phyloP scores from a whole-genome alignment of 768 basidiomycete species.

The Tephrocybe sp. region DNA sequence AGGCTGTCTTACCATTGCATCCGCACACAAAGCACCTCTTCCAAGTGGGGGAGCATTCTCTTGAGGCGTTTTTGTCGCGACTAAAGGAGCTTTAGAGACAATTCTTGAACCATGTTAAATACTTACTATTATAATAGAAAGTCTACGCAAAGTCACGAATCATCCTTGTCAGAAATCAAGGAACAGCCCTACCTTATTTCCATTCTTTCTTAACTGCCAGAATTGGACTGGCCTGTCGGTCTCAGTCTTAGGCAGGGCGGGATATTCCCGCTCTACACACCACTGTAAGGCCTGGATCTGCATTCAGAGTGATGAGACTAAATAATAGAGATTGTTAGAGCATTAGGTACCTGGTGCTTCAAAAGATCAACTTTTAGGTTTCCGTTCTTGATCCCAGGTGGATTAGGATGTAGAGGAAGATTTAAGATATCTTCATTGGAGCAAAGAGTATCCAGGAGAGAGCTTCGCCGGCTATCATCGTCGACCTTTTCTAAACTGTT shows the following conservation, averaged over 20 bases:
- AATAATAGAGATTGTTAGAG: not conserved
- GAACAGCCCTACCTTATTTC: conserved; percentile 43
- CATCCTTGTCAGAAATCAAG: not conserved
- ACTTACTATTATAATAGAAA: conserved; percentile 69
- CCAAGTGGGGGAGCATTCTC: conserved; percentile 62
- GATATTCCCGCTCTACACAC: conserved; percentile 82
- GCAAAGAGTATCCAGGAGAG: conserved; percentile 68
- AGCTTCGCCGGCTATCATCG: conserved; percentile 68
- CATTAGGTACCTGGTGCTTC: conserved; percentile 66
- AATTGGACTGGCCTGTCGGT: conserved; percentile 82
- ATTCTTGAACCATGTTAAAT: not conserved
- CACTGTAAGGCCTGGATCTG: conserved; percentile 84
- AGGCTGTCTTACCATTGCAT: conserved; percentile 69
- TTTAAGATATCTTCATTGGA: conserved; percentile 67
- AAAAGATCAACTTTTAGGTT: conserved; percentile 70
- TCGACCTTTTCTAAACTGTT: conserved; percentile 71
- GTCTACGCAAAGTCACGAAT: conserved; percentile 27
- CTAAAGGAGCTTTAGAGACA: conserved; percentile 26
- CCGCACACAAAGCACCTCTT: conserved; percentile 83
- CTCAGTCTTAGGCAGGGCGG: conserved; percentile 63
- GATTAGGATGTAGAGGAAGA: conserved; percentile 66
- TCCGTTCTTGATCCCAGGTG: conserved; percentile 67
- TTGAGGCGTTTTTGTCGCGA: conserved; percentile 83
- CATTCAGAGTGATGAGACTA: not conserved
- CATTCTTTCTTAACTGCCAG: conserved; percentile 70